A percentile compares a stretch with the other conserved stretches of the same genome.
Evolutionary conservation across 345 rosid species (phyloP).

Genomic region (Kandelia obovata): DNA sequence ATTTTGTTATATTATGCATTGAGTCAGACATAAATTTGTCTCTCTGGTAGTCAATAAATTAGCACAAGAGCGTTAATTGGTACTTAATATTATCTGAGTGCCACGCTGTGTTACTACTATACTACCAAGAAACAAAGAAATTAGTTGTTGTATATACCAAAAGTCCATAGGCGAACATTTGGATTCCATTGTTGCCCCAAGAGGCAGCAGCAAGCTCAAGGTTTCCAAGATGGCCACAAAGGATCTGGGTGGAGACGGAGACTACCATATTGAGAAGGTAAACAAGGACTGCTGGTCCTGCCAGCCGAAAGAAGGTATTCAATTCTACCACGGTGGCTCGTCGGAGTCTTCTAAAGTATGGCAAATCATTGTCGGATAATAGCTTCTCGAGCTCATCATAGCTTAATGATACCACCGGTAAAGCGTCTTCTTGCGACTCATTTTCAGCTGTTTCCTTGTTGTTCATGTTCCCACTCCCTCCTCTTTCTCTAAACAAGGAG

Average conservation of each 20-base stretch:
- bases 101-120: too few species aligned
- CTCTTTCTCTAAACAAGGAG: too few species aligned
- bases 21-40: too few species aligned
- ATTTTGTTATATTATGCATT: too few species aligned
- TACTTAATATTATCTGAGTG: too few species aligned
- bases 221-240: slow-evolving; percentile 64
- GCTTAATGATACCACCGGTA: slow-evolving; percentile 19
- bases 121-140: too few species aligned
- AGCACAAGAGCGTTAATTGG: too few species aligned
- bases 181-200: slow-evolving; percentile 56
- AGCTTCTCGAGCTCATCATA: slow-evolving; percentile 40
- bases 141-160: slow-evolving; percentile 21
- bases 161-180: slow-evolving; percentile 44
- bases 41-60: too few species aligned
- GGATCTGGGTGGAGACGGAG: slow-evolving; percentile 54
- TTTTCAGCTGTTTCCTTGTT: too few species aligned
- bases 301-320: slow-evolving; percentile 37
- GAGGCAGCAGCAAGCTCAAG: slow-evolving; percentile 60
- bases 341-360: too few species aligned
- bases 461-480: too few species aligned
- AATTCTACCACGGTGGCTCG: slow-evolving; percentile 34
- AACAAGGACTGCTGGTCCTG: slow-evolving; percentile 53
- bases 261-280: slow-evolving; percentile 52
- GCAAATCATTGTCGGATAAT: slow-evolving; percentile 28
- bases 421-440: too few species aligned